Evolutionary conservation across 176 grass and related monocot species (phyloP).

Genomic region (Typha latifolia): DNA sequence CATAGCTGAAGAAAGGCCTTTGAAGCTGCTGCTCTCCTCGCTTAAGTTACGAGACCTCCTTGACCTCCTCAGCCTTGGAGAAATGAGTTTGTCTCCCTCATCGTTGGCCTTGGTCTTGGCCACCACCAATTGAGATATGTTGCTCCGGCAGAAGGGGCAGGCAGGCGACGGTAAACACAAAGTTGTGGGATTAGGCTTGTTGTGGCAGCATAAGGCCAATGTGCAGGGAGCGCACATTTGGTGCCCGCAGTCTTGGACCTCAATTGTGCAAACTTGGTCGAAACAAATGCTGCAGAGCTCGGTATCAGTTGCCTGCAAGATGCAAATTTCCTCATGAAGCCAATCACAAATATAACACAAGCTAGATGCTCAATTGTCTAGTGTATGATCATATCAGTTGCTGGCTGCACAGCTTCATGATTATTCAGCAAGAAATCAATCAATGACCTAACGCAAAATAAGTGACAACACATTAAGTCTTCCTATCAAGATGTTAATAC

Average conservation of each 20-base stretch:
- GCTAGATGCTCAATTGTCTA: background rate
- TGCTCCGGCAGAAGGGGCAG: slow-evolving; percentile 45
- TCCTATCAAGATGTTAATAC: no score
- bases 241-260: slow-evolving; percentile 38
- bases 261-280: slow-evolving; percentile 31
- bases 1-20: slow-evolving; percentile 44
- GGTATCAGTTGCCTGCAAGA: slow-evolving; percentile 14
- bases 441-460: no score
- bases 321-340: background rate
- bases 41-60: slow-evolving; percentile 42
- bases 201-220: slow-evolving; percentile 42
- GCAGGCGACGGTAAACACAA: slow-evolving; percentile 21
- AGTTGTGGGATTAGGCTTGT: slow-evolving; percentile 33
- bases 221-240: slow-evolving; percentile 53
- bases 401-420: background rate
- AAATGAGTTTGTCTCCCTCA: slow-evolving; percentile 28
- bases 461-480: no score
- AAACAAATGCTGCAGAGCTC: slow-evolving; percentile 49
- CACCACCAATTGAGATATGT: slow-evolving; percentile 29
- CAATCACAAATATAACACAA: background rate
- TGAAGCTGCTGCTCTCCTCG: slow-evolving; percentile 64
- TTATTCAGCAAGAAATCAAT: no score
- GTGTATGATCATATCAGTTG: background rate
- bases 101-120: slow-evolving; percentile 1
- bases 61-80: slow-evolving; percentile 44